A percentile compares a stretch with the other conserved stretches of the same genome.
Conservation (phyloP, 2,329 filamentous ascomycete species). For the Aaosphaeria arxii region DNA sequence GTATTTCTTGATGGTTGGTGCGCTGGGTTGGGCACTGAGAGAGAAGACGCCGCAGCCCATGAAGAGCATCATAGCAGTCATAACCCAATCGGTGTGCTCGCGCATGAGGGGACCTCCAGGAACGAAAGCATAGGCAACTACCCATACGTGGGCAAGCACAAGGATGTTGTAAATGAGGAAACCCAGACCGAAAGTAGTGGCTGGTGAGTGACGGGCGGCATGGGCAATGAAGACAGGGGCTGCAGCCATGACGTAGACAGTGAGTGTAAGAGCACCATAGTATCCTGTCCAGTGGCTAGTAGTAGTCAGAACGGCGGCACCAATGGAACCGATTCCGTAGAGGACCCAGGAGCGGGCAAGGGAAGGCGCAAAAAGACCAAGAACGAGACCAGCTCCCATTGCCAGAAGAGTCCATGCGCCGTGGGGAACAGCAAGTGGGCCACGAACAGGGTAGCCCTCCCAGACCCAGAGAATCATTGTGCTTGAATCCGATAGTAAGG, state of each 20-base stretch:
- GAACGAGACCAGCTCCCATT: slow-evolving; percentile 78
- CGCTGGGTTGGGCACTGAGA: slow-evolving; percentile 50
- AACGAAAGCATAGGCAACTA: slow-evolving; percentile 96
- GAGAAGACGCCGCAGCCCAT: slow-evolving; percentile 85
- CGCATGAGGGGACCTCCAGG: slow-evolving; percentile 89
- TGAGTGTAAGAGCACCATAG: slow-evolving; percentile 73
- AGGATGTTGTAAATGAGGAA: slow-evolving; percentile 92
- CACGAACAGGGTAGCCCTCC: slow-evolving; percentile 90
- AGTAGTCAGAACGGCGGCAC: slow-evolving; percentile 73
- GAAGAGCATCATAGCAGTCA: slow-evolving; percentile 78
- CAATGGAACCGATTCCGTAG: slow-evolving; percentile 74
- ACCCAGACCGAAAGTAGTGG: slow-evolving; percentile 78
- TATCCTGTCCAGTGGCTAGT: slow-evolving; percentile 85
- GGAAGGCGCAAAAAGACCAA: slow-evolving; percentile 70
- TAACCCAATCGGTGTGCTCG: slow-evolving; percentile 94
- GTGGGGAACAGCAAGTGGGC: slow-evolving; percentile 85
- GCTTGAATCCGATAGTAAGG: slow-evolving; percentile 90
- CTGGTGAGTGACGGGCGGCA: slow-evolving; percentile 74
- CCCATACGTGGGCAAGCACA: slow-evolving; percentile 97
- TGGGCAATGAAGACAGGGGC: slow-evolving; percentile 72
- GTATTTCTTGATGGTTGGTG: slow-evolving; percentile 36
- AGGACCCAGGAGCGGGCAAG: slow-evolving; percentile 75
- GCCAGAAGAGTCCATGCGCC: slow-evolving; percentile 80
- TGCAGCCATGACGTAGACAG: slow-evolving; percentile 79
- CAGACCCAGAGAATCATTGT: slow-evolving; percentile 99